A percentile compares a stretch with the other conserved stretches of the same genome.
phyloP scores from a whole-genome alignment of 2,329 filamentous ascomycete species.

The Malbranchea cinnamomea region DNA sequence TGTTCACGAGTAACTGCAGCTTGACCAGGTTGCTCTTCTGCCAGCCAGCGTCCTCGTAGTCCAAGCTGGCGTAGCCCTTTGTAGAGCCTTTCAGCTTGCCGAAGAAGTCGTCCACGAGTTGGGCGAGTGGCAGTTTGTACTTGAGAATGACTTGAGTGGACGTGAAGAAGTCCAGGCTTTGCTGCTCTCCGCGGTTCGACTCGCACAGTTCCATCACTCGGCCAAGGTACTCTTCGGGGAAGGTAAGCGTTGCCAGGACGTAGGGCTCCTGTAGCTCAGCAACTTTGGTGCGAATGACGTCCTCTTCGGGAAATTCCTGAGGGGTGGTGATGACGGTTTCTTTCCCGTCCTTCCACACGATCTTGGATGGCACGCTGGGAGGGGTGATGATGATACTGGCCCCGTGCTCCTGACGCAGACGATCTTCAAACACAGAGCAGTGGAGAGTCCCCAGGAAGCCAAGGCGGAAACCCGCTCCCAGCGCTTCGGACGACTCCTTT shows the following conservation, averaged over 20 bases:
- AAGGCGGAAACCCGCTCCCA: constrained; percentile 85
- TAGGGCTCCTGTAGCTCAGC: constrained; percentile 56
- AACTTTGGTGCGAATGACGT: constrained; percentile 39
- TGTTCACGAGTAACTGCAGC: constrained; percentile 86
- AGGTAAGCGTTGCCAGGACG: constrained; percentile 69
- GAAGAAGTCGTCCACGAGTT: constrained; percentile 93
- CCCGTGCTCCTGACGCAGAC: constrained; percentile 83
- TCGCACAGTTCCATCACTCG: constrained; percentile 93
- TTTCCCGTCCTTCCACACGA: constrained; percentile 62
- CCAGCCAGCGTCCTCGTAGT: constrained; percentile 94
- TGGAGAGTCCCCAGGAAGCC: constrained; percentile 94
- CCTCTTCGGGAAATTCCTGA: constrained; percentile 69
- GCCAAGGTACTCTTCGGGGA: constrained; percentile 87
- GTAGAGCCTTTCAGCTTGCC: constrained; percentile 88
- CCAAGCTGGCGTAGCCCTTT: constrained; percentile 88
- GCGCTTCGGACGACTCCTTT: constrained; percentile 85
- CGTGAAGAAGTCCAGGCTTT: constrained; percentile 81
- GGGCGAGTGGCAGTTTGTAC: constrained; percentile 75
- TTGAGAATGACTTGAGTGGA: constrained; percentile 85
- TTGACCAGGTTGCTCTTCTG: constrained; percentile 67
- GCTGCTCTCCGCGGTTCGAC: constrained; percentile 71
- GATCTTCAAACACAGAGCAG: constrained; percentile 97
- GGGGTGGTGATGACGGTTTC: constrained; percentile 74
- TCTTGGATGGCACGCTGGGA: constrained; percentile 81
- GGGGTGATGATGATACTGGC: constrained; percentile 94